Conservation (phyloP, 1,139 yeast genomes). For the Candida sojae region DNA sequence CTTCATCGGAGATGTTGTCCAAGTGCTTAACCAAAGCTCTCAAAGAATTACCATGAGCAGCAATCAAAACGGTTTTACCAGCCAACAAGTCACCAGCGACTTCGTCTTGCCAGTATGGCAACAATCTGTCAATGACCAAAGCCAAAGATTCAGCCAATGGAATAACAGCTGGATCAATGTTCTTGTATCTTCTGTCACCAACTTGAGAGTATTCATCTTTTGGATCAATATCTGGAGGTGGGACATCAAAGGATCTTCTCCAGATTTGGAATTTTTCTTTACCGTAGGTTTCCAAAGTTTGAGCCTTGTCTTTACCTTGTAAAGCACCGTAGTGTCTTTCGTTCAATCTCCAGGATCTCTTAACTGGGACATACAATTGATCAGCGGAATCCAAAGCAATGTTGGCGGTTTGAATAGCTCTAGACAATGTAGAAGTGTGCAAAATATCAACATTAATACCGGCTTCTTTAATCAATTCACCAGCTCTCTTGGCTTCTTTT, state of each 20-base stretch:
- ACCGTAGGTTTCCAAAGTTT: slow-evolving; percentile 85
- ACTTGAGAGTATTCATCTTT: slow-evolving; percentile 81
- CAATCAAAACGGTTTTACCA: slow-evolving; percentile 89
- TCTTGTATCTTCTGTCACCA: slow-evolving; percentile 81
- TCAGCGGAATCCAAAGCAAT: slow-evolving; percentile 89
- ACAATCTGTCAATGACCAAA: slow-evolving; percentile 92
- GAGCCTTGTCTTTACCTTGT: slow-evolving; percentile 98
- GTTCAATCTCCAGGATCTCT: slow-evolving; percentile 96
- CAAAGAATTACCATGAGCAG: slow-evolving; percentile 98
- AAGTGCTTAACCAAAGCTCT: slow-evolving; percentile 97
- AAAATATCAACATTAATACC: slow-evolving; percentile 83
- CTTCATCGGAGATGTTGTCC: slow-evolving; percentile 90
- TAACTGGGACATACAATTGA: slow-evolving; percentile 88
- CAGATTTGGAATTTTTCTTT: slow-evolving; percentile 92
- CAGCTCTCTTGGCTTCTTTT: slow-evolving; percentile 92
- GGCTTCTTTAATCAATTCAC: slow-evolving; percentile 87
- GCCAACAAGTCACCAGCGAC: slow-evolving; percentile 81
- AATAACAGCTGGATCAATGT: slow-evolving; percentile 79
- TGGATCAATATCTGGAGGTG: slow-evolving; percentile 88
- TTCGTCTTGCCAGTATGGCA: slow-evolving; percentile 97
- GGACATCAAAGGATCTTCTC: slow-evolving; percentile 97
- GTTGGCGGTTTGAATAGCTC: slow-evolving; percentile 98
- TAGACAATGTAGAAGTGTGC: slow-evolving; percentile 88
- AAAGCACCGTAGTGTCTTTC: slow-evolving; percentile 99
- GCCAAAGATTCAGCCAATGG: slow-evolving; percentile 96